Evolutionary conservation across 225 moss, liverwort and hornwort genomes (phyloP).

Genomic region (Ulota crispa): DNA sequence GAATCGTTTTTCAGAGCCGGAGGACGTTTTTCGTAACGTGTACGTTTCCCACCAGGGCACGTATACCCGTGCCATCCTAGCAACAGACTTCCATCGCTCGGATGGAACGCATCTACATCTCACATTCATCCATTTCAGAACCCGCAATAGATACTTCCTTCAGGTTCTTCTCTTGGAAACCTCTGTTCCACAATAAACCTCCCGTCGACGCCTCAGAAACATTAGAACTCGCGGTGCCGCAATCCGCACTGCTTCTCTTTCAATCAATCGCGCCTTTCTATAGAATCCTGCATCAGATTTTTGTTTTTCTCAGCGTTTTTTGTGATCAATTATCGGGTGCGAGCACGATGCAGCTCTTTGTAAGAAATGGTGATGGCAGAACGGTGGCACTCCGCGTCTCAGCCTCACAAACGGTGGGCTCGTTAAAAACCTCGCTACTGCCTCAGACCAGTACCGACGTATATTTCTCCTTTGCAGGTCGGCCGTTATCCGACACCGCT

Average conservation of each 20-base stretch:
- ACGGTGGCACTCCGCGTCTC: conserved; percentile 48
- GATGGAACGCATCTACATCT: neutral
- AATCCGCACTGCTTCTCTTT: neutral
- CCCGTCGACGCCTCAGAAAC: neutral
- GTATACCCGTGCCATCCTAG: no score
- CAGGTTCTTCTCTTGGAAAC: neutral
- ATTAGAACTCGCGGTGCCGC: neutral
- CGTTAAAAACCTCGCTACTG: conserved; percentile 39
- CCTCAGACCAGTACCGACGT: conserved; percentile 10
- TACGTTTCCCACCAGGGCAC: no score
- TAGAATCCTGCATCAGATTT: neutral
- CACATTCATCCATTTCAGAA: neutral
- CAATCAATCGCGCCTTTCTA: neutral
- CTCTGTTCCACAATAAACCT: no score
- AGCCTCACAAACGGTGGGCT: conserved; percentile 42
- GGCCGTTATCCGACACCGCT: conserved; percentile 51
- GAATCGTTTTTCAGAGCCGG: no score
- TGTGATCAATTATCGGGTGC: neutral
- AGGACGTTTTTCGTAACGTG: no score
- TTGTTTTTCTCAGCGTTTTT: fast-evolving
- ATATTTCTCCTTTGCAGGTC: conserved; percentile 57
- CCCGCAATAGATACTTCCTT: neutral
- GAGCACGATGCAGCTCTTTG: conserved; percentile 65
- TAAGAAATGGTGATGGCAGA: conserved; percentile 48
- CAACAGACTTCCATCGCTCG: neutral